A percentile compares a stretch with the other conserved stretches of the same genome.
These are phyloP conservation scores for Aspergillus viridinutans DNA, from an alignment of 2,329 filamentous ascomycete species.

Conservation along the genomic window DNA sequence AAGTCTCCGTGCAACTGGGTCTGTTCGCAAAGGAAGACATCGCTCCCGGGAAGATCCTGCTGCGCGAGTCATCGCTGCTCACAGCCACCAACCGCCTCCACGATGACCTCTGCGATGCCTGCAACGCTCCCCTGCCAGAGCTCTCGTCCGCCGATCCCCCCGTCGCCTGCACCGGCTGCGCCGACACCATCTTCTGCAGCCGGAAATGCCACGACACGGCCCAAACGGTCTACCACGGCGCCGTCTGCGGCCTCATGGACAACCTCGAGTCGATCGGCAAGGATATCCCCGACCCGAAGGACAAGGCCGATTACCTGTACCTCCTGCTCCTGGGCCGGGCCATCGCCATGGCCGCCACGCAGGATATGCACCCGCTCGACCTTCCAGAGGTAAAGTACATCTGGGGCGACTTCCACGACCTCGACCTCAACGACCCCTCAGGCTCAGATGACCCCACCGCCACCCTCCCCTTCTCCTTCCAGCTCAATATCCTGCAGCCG, in stretches of 20 bases:
- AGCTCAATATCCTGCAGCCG: conserved; percentile 55
- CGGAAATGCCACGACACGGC: conserved; percentile 54
- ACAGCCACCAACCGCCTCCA: conserved; percentile 87
- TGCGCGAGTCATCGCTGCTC: conserved; percentile 78
- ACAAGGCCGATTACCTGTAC: conserved; percentile 57
- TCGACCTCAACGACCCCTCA: conserved; percentile 15
- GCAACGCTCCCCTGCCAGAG: conserved; percentile 67
- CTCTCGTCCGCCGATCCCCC: conserved; percentile 40
- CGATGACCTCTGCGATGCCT: conserved; percentile 84
- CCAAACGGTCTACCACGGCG: conserved; percentile 53
- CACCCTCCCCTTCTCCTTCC: conserved; percentile 58
- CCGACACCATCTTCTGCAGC: conserved; percentile 59
- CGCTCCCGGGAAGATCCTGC: conserved; percentile 66
- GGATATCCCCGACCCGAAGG: conserved; percentile 54
- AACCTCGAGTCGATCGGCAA: conserved; percentile 55
- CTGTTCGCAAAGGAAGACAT: conserved; percentile 86
- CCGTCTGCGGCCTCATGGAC: conserved; percentile 51
- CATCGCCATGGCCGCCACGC: conserved; percentile 59
- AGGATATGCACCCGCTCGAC: conserved; percentile 55
- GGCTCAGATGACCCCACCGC: conserved; percentile 26
- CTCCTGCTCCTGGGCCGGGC: conserved; percentile 56
- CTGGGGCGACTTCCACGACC: conserved; percentile 59
- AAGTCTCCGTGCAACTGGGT: conserved; percentile 68
- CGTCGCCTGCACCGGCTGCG: conserved; percentile 52
- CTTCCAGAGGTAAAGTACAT: conserved; percentile 60